A percentile compares a stretch with the other conserved stretches of the same genome.
Evolutionary conservation across 371 early-diverging fungal species (phyloP).

Genomic region (Mortierella sp.): DNA sequence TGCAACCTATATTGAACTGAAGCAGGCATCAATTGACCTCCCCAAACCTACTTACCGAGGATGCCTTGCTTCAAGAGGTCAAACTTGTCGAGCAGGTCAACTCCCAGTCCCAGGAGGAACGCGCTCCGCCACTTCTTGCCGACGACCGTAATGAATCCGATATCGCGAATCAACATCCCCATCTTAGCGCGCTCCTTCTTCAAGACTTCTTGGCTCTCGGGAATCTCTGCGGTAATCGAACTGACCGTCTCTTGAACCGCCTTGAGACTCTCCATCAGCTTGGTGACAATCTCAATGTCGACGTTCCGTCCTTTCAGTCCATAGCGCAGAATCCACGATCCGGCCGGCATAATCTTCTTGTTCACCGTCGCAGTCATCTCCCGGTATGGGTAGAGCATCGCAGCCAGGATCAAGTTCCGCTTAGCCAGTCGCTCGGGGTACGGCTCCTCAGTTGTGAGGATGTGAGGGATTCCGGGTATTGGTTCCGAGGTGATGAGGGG

Average conservation of each 20-base stretch:
- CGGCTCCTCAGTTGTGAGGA: slow-evolving; percentile 48
- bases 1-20: neutral
- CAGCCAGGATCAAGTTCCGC: slow-evolving; percentile 58
- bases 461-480: slow-evolving; percentile 19
- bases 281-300: slow-evolving; percentile 60
- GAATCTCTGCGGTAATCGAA: slow-evolving; percentile 16
- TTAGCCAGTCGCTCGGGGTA: slow-evolving; percentile 33
- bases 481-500: slow-evolving; percentile 28
- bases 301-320: slow-evolving; percentile 57
- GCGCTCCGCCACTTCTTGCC: slow-evolving; percentile 73
- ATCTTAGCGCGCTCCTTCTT: slow-evolving; percentile 29
- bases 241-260: slow-evolving; percentile 25
- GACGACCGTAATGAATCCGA: slow-evolving; percentile 50
- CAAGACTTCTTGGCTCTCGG: slow-evolving; percentile 12
- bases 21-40: neutral
- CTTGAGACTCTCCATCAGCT: slow-evolving; percentile 60
- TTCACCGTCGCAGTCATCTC: slow-evolving; percentile 45
- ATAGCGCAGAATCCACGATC: slow-evolving; percentile 49
- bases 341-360: slow-evolving; percentile 40
- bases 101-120: slow-evolving; percentile 67
- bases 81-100: slow-evolving; percentile 62
- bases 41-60: slow-evolving; percentile 17
- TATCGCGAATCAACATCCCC: slow-evolving; percentile 71
- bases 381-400: slow-evolving; percentile 48
- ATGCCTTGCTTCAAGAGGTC: slow-evolving; percentile 13